Base-by-base conservation (phyloP, 2,329 filamentous ascomycete genomes). In the Pseudogymnoascus sp. region DNA sequence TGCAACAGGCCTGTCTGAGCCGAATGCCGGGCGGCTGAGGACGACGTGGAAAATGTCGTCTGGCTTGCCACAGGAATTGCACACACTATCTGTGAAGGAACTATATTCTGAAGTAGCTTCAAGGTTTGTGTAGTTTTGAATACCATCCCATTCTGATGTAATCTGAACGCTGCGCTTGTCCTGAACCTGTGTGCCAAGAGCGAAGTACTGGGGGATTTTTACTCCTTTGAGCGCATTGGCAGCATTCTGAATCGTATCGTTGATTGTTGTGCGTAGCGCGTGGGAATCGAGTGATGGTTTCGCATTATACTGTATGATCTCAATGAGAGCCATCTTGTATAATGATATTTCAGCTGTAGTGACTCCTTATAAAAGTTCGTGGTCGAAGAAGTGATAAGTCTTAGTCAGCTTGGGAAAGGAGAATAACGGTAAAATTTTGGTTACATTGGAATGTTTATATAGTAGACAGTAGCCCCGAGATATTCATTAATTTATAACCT, bases 21-120 rank as follows among this genome's bases (percentile, higher is more conserved):
- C 63, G 28, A 67, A 65, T 36, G 63, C 66, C 21, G 65, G 60
- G 14, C 59, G 60, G 50, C 40, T 44, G 60, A 66, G 65, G 6
- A 6, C 2, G 31, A 63, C 64, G 64, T 66, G 63, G 61, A 63
- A 40, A 64, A 63, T 63, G 63, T 59, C 21, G 12, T 50, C 61
- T 56, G 63, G 63, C 61, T 63, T 61, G 18, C 63, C 63, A 64
- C 60, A 64, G 28, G 16, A 12, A 59, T 21, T 23, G 28, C 40
- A 16, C 40, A 44, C 40, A 21, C 40, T 21, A 21, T 44, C 21
- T 44, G 2, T 44, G 18, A 44, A 21, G 16, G 40, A 21, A 5
- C 40, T 23, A 16, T 44, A 21, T 44, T 44, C 40, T 10, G 7
- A 4, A 10, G 40, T 21, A 21, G 18, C 18, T 44, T 44, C 40